A percentile compares a stretch with the other conserved stretches of the same genome.
Evolutionary conservation across 805 yeast genomes (phyloP).

Genomic region (Barnettozyma pratensis): DNA sequence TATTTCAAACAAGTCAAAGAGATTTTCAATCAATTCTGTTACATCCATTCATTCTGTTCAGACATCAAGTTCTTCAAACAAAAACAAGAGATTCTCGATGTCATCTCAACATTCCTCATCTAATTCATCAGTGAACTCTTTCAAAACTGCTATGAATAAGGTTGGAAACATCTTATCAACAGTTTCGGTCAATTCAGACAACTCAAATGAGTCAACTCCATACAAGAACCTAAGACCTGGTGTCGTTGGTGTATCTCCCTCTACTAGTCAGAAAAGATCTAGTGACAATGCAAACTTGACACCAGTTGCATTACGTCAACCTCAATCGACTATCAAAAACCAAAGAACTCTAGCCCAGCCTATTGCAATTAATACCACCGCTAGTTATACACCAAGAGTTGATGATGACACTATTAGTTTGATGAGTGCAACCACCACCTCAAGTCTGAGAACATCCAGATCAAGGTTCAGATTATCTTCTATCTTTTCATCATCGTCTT

Average conservation of each 20-base stretch:
- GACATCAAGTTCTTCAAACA: constrained; percentile 11
- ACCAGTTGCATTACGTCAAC: constrained; percentile 8
- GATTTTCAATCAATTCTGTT: constrained; percentile 10
- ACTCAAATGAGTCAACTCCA: constrained; percentile 19
- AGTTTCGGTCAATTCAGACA: constrained; percentile 21
- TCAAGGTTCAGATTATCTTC: constrained; percentile 25
- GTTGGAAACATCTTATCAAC: constrained; percentile 22
- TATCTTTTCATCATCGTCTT: constrained; percentile 18
- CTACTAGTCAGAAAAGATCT: constrained; percentile 5
- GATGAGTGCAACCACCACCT: constrained; percentile 12
- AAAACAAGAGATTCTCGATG: constrained; percentile 20
- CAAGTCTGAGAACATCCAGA: constrained; percentile 21
- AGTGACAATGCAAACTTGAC: constrained; percentile 7
- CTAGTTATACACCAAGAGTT: not conserved
- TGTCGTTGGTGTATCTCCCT: constrained; percentile 17
- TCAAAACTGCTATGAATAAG: constrained; percentile 20
- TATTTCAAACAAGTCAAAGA: constrained; percentile 1
- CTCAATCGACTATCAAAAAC: constrained; percentile 4
- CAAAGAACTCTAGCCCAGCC: constrained; percentile 4
- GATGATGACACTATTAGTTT: constrained; percentile 19
- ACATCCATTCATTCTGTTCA: constrained; percentile 2
- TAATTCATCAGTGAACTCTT: constrained; percentile 15
- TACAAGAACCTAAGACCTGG: constrained; percentile 19
- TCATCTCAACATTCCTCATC: constrained; percentile 18
- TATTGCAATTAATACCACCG: constrained; percentile 6